Conservation (phyloP, 1,284 basidiomycete genomes). For the Irpex sp. region DNA sequence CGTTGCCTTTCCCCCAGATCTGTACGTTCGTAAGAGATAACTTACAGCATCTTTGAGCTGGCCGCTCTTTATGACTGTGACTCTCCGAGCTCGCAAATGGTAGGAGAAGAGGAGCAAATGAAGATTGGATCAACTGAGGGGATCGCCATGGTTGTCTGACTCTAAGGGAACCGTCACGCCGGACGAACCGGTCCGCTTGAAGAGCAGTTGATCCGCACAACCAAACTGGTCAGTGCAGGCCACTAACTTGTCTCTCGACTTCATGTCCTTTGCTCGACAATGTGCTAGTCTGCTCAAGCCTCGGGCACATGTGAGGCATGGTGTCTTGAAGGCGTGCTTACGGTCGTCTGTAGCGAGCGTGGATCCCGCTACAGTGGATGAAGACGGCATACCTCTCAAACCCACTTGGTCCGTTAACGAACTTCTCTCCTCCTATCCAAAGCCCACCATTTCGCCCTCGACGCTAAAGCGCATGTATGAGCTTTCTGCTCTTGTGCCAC, state of each 20-base stretch:
- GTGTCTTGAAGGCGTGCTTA: background rate
- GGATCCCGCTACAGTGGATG: constrained; percentile 36
- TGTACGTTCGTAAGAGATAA: too few species aligned
- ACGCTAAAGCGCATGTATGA: constrained; percentile 59
- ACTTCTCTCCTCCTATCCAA: constrained; percentile 69
- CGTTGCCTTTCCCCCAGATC: too few species aligned
- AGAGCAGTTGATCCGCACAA: too few species aligned
- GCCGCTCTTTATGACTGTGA: too few species aligned
- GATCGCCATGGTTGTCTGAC: too few species aligned
- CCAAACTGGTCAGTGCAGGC: too few species aligned
- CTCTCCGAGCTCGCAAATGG: too few species aligned
- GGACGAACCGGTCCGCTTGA: too few species aligned
- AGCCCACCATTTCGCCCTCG: constrained; percentile 48
- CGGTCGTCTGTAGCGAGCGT: constrained; percentile 1
- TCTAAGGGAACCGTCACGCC: too few species aligned
- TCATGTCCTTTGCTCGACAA: background rate
- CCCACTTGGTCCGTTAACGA: constrained; percentile 75
- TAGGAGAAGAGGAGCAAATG: too few species aligned
- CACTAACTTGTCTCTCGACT: background rate
- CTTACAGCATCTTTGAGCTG: too few species aligned
- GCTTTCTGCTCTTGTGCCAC: constrained; percentile 65
- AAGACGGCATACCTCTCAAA: constrained; percentile 51
- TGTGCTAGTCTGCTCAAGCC: background rate
- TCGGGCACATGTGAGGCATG: background rate
- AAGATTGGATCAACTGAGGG: too few species aligned